Base-by-base conservation (phyloP, 1,139 yeast genomes). In the Blastobotrys malaysiensis region DNA sequence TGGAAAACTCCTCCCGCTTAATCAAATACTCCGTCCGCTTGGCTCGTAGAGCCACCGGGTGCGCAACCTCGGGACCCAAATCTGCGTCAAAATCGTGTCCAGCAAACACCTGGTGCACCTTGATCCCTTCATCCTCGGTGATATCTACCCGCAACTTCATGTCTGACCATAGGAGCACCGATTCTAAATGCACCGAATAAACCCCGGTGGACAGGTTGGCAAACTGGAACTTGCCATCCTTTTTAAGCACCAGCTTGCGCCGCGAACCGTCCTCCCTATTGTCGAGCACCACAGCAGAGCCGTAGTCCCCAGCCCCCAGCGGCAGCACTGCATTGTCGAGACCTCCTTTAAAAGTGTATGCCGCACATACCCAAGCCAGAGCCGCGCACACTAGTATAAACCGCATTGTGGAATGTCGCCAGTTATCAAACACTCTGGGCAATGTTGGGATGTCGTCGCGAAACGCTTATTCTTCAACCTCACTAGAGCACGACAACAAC, bases 1-100 rank as follows among this genome's bases (percentile, higher is more conserved):
- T 53, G 46, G 69, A 67, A 55, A 73, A 73, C 21, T 62, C 61
- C 27, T 69, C 70, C 7, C 75, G 60, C 20, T 61, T 61, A 19
- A 59, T 61, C 21, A 66, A 54, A 44, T 65, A 63, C 9, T 55
- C 48, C 9, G 59, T 55, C 45, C 64, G 52, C 14, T 13, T 27
- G 11, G 43, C 54, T 11, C 45, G 48, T 11, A 49, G 6, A 2
- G 44, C 31, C 13, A 64, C 36, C 3, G 65, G 64, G 47, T 61
- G 63, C 9, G 57, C 59, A 5, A 63, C 67, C 5, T 57, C 45
- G 1, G 71, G 69, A 3, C 73, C 73, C 18, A 59, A 52, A 39
- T 63, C 68, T 2, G 54, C 57, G 46, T 50, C 54, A 45, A 63
- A 54, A 31, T 64, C 64, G 50, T 68, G 70, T 36, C 71, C 72